These are phyloP conservation scores for Desmodesmus armatus DNA, from an alignment of 139 green algal genomes.

Conservation along the genomic window DNA sequence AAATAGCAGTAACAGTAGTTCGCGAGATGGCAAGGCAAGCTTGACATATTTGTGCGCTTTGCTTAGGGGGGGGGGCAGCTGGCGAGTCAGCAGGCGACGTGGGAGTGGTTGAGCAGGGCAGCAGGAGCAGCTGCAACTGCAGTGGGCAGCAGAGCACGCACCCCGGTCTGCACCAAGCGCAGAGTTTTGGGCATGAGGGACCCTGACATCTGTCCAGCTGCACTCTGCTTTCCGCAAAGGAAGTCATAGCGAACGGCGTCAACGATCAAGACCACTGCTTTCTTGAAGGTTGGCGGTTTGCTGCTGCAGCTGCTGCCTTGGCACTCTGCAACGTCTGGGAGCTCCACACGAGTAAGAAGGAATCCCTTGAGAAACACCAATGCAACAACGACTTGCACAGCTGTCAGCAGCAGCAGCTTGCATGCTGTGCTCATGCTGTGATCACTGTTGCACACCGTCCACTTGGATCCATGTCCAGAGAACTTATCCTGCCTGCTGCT, in stretches of 20 bases:
- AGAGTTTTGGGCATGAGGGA: constrained; percentile 42
- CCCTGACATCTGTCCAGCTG: neutral
- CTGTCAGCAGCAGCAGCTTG: constrained; percentile 43
- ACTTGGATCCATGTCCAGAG: too few relatives aligned
- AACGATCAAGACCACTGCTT: constrained; percentile 79
- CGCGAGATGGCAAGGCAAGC: too few relatives aligned
- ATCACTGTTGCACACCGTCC: too few relatives aligned
- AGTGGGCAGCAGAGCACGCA: neutral
- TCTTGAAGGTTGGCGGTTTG: neutral
- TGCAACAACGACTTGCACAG: constrained; percentile 51
- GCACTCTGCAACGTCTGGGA: constrained; percentile 57
- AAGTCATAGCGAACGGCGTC: constrained; percentile 87
- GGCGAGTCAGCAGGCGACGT: too few relatives aligned
- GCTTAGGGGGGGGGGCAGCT: too few relatives aligned
- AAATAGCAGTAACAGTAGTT: too few relatives aligned
- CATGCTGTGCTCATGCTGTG: too few relatives aligned
- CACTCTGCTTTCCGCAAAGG: constrained; percentile 29
- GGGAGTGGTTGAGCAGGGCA: too few relatives aligned
- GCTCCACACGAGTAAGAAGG: constrained; percentile 84
- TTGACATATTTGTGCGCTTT: too few relatives aligned
- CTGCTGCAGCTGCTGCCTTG: neutral
- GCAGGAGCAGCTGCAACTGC: constrained; percentile 1
- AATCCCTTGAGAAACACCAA: constrained; percentile 85
- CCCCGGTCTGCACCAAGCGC: constrained; percentile 37
- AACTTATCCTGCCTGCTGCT: too few relatives aligned